A percentile compares a stretch with the other conserved stretches of the same genome.
These are phyloP conservation scores for Keithomyces neogunnii DNA, from an alignment of 2,329 filamentous ascomycete genomes.

Conservation along the genomic window DNA sequence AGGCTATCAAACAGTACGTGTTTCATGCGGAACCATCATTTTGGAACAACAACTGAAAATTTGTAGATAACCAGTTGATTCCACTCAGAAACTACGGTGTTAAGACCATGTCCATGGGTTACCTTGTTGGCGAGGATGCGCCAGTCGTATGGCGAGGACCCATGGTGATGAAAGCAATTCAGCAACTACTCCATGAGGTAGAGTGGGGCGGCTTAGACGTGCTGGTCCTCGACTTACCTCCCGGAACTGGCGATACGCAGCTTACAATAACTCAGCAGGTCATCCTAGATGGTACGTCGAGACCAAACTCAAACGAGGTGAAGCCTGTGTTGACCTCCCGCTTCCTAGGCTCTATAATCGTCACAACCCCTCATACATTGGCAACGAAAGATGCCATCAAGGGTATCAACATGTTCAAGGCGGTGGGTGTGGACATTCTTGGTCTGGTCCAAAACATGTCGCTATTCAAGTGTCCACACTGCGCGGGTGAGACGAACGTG, in stretches of 20 bases:
- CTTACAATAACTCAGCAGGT: constrained; percentile 95
- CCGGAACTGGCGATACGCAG: constrained; percentile 92
- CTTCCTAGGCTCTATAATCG: constrained; percentile 61
- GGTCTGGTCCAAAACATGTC: constrained; percentile 93
- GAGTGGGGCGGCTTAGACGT: constrained; percentile 88
- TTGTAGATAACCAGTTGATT: constrained; percentile 65
- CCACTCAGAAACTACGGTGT: constrained; percentile 91
- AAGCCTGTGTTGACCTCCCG: not conserved
- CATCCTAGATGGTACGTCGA: constrained; percentile 60
- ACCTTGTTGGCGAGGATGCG: constrained; percentile 69
- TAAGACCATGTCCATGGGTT: constrained; percentile 98
- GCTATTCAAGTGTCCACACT: constrained; percentile 72
- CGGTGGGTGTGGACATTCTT: constrained; percentile 70
- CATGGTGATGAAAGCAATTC: constrained; percentile 96
- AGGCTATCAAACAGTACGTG: constrained; percentile 61
- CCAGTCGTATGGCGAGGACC: constrained; percentile 92
- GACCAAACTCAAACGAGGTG: no score
- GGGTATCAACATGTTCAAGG: constrained; percentile 87
- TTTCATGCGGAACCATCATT: not conserved
- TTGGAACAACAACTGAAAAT: not conserved
- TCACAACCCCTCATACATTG: constrained; percentile 90
- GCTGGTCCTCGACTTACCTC: constrained; percentile 82
- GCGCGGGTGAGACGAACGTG: constrained; percentile 63
- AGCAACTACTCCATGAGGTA: constrained; percentile 91
- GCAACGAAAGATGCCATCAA: constrained; percentile 87